Evolutionary conservation across 306 rosid genomes (phyloP), one percentile per base, ranked within the genome.

Genomic region (Cercis canadensis): DNA sequence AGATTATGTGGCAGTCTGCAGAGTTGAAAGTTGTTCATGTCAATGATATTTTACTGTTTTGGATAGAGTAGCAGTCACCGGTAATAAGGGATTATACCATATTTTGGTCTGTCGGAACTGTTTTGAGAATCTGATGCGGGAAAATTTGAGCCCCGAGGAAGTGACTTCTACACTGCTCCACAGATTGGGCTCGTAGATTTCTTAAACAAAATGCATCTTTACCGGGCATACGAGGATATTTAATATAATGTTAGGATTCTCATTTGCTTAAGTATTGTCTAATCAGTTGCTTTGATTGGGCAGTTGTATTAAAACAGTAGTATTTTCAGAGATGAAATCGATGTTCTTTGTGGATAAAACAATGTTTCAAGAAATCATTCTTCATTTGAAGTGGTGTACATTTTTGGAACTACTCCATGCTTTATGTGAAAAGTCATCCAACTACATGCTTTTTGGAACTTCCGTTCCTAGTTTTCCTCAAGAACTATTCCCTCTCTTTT

Each of bases 141-240:
- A 19, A n/a, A 60, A 37, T 24, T 55, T 31, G 75, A 18, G 47
- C 39, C 44, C 15, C 15, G 13, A 50, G 17, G 41, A 64, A 57
- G 31, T 58, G 41, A 24, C 70, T 40, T 69, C 7, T 21, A 24
- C 60, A 31, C 69, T 53, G 62, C 39, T 40, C 37, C 57, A 17
- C 60, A 57, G 32, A 31, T 31, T 33, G 32, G 65, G 65, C 37
- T 19, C 57, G 54, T 69, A 55, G 84, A 56, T 19, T 80, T 68
- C 14, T 34, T 67, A 21, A 66, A 66, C 54, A 49, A 46, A 40
- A 41, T 24, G 70, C 61, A 61, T 60, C 52, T 36, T 24, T 6
- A 49, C 24, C 7, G 21, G 69, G 59, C 56, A 16, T 44, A 16
- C 43, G 4, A 59, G 39, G 65, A 49, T 37, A 19, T 61, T 29